These are phyloP conservation scores for Cordyceps javanica DNA, from an alignment of 2,329 filamentous ascomycete species.

Conservation along the genomic window DNA sequence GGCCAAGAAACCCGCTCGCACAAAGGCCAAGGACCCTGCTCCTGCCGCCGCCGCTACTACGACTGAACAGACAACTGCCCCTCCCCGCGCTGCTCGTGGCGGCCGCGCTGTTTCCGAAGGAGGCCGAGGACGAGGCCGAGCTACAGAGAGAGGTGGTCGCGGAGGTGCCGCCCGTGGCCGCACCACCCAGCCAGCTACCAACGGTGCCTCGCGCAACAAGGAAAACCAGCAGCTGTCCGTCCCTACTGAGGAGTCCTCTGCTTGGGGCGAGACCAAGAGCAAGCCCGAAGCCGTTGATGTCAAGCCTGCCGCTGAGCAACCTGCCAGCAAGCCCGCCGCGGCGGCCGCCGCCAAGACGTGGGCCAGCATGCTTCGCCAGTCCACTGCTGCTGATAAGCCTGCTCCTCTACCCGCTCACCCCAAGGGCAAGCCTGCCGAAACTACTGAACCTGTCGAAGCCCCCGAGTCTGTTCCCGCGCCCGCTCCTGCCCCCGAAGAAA, in stretches of 20 bases:
- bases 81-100: constrained; percentile 49
- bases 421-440: constrained; percentile 32
- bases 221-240: constrained; percentile 53
- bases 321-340: constrained; percentile 31
- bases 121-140: constrained; percentile 56
- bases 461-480: constrained; percentile 30
- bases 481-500: constrained; percentile 21
- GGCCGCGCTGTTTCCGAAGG: constrained; percentile 56
- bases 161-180: constrained; percentile 53
- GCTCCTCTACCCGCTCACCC: constrained; percentile 45
- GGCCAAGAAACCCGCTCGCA: constrained; percentile 53
- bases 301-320: constrained; percentile 28
- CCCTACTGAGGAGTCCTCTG: constrained; percentile 62
- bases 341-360: constrained; percentile 50
- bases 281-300: constrained; percentile 27
- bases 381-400: constrained; percentile 48
- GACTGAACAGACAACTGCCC: constrained; percentile 38
- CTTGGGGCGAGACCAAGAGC: constrained; percentile 37
- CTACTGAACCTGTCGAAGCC: constrained; percentile 19
- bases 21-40: constrained; percentile 61
- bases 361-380: constrained; percentile 67
- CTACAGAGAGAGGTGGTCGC: constrained; percentile 56
- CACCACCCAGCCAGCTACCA: constrained; percentile 46
- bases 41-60: constrained; percentile 39
- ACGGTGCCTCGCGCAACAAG: constrained; percentile 57